Evolutionary conservation across 768 basidiomycete species (phyloP).

Genomic region (Lentinula boryana): DNA sequence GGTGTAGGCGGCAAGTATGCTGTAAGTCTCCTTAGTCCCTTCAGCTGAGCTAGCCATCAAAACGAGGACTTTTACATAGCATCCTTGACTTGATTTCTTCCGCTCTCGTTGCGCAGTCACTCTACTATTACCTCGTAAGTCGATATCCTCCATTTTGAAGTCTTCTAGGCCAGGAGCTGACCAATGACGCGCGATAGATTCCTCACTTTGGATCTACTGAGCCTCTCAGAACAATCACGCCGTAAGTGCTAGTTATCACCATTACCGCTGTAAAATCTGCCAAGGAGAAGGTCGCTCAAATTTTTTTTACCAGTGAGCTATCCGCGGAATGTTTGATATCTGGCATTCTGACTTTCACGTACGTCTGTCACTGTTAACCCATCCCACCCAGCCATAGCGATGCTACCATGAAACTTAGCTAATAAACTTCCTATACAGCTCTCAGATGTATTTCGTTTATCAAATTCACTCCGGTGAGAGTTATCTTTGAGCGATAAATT

Average conservation of each 20-base stretch:
- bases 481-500: background rate
- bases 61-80: slow-evolving; percentile 4
- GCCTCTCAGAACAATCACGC: slow-evolving; percentile 31
- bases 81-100: slow-evolving; percentile 33
- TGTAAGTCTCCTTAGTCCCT: slow-evolving; percentile 6
- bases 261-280: background rate
- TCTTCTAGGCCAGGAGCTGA: background rate
- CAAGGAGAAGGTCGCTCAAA: background rate
- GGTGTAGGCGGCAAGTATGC: slow-evolving; percentile 12
- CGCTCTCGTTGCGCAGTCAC: slow-evolving; percentile 32
- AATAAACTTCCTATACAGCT: slow-evolving; percentile 19
- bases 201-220: slow-evolving; percentile 35
- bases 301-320: slow-evolving; percentile 22
- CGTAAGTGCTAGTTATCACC: slow-evolving; percentile 17
- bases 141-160: background rate
- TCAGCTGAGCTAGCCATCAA: background rate
- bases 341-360: slow-evolving; percentile 38
- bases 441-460: slow-evolving; percentile 38
- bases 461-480: slow-evolving; percentile 30
- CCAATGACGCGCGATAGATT: slow-evolving; percentile 20
- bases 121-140: slow-evolving; percentile 38
- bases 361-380: slow-evolving; percentile 4
- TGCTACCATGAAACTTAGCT: background rate
- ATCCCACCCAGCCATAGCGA: background rate
- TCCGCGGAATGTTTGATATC: slow-evolving; percentile 37